Conservation (phyloP, 2,329 filamentous ascomycete genomes). For the Pleomassaria siparia region DNA sequence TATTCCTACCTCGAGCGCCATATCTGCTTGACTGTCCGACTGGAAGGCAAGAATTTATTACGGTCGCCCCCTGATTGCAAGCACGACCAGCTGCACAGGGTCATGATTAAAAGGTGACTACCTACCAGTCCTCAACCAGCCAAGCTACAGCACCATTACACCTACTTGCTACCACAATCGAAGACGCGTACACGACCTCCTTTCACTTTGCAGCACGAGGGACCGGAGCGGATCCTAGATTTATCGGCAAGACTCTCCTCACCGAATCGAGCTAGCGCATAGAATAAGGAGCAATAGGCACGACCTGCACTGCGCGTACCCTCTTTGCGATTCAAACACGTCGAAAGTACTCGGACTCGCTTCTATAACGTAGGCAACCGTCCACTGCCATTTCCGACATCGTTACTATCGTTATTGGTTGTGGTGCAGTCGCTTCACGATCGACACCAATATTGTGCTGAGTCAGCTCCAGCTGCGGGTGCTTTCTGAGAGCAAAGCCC, state of each 20-base stretch:
- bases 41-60: no score
- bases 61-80: no score
- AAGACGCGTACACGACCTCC: background rate
- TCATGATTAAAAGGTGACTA: background rate
- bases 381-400: background rate
- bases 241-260: background rate
- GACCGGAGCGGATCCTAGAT: background rate
- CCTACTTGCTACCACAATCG: background rate
- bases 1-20: background rate
- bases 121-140: no score
- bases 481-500: slow-evolving; percentile 2
- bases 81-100: background rate
- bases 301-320: background rate
- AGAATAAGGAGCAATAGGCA: slow-evolving; percentile 2
- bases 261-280: slow-evolving; percentile 1
- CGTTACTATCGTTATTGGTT: background rate
- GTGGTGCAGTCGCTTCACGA: background rate
- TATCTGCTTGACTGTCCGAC: background rate
- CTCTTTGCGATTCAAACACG: background rate
- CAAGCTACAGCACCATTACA: background rate
- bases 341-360: background rate
- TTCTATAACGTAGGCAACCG: background rate
- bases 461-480: slow-evolving; percentile 1
- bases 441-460: slow-evolving; percentile 1
- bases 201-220: background rate